Percentiles rank a stretch among this genome's conserved stretches.
phyloP scores from a whole-genome alignment of 495 filamentous ascomycete species.

The Tuber melanosporum region DNA sequence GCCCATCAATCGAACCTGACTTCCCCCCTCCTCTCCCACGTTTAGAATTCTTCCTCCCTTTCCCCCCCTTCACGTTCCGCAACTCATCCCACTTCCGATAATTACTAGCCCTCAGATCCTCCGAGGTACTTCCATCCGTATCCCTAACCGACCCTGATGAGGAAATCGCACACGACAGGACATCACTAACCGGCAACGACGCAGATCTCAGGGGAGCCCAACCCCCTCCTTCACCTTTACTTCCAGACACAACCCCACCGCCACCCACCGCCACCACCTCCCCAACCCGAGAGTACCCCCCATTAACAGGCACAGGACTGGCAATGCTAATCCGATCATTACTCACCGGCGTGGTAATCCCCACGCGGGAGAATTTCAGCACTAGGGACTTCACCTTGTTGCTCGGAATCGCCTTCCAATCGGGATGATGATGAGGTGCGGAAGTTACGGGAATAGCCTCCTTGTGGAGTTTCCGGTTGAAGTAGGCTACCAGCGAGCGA shows the following conservation, averaged over 20 bases:
- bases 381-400: conserved; percentile 33
- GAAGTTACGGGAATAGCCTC: not conserved
- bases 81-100: conserved; percentile 9
- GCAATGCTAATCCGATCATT: conserved; percentile 6
- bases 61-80: conserved; percentile 15
- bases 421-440: conserved; percentile 3
- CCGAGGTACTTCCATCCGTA: not conserved
- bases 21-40: not conserved
- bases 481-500: conserved; percentile 33
- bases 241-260: not conserved
- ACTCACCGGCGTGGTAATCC: conserved; percentile 7
- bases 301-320: not conserved
- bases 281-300: not conserved
- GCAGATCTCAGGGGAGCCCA: not conserved
- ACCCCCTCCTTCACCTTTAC: not conserved
- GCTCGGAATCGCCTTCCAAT: conserved; percentile 20
- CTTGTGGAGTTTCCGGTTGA: conserved; percentile 22
- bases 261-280: not conserved
- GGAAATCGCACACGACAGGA: not conserved
- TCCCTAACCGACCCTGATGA: not conserved
- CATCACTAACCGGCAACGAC: not conserved
- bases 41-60: not conserved
- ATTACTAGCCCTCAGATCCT: conserved; percentile 3
- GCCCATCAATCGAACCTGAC: not conserved
- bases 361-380: conserved; percentile 12